Evolutionary conservation across 75 land plant genomes (phyloP).

Genomic region (Adiantum capillusveneris): DNA sequence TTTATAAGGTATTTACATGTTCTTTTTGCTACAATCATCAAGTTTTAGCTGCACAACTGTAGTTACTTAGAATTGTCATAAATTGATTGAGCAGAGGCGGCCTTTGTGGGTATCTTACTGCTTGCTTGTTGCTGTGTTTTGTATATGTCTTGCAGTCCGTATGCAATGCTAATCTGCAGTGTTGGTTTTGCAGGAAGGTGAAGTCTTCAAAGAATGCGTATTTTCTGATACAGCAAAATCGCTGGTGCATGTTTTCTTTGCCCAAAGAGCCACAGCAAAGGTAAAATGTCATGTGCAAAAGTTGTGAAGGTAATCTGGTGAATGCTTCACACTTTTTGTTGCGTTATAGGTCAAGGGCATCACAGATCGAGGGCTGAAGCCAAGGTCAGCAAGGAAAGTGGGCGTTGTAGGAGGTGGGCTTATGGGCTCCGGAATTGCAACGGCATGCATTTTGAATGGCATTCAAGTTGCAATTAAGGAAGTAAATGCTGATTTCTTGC

Average conservation of each 20-base stretch:
- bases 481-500: conserved; percentile 74
- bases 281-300: conserved; percentile 24
- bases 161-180: neutral
- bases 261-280: conserved; percentile 81
- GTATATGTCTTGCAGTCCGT: neutral
- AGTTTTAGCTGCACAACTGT: too few species aligned
- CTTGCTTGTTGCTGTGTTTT: too few species aligned
- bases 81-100: too few species aligned
- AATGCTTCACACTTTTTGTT: neutral
- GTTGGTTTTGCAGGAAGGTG: conserved; percentile 47
- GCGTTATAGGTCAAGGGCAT: conserved; percentile 72
- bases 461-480: conserved; percentile 81
- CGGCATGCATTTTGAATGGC: conserved; percentile 71
- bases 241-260: conserved; percentile 77
- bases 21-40: conserved; percentile 16
- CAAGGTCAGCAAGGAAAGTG: conserved; percentile 62
- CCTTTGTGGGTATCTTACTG: too few species aligned
- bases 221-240: conserved; percentile 57
- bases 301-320: too few species aligned
- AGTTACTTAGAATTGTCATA: too few species aligned
- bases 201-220: conserved; percentile 44
- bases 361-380: conserved; percentile 67
- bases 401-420: conserved; percentile 95
- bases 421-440: conserved; percentile 98
- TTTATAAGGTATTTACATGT: too few species aligned